Percentiles rank a stretch among this genome's conserved stretches.
Evolutionary conservation across 441 rosid genomes (phyloP).

Genomic region (Pelargonium fulgidum): DNA sequence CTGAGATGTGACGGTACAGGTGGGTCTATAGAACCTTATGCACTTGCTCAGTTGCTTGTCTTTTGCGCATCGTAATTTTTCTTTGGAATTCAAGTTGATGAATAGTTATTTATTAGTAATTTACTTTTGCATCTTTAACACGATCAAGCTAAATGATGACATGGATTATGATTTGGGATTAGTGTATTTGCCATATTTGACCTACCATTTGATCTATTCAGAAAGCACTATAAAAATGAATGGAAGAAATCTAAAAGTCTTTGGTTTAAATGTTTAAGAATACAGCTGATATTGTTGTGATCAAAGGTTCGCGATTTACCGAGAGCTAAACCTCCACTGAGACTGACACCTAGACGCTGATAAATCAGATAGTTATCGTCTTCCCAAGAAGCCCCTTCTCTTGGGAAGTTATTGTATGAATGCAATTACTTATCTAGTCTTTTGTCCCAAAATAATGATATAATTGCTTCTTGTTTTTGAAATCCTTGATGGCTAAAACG

Average conservation of each 20-base stretch:
- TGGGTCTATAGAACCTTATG: slow-evolving; percentile 4
- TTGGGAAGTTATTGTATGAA: slow-evolving; percentile 1
- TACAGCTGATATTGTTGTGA: neutral
- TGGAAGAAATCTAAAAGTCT: neutral
- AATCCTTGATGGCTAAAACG: neutral
- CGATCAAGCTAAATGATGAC: neutral
- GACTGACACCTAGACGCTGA: neutral
- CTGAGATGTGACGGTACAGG: slow-evolving; percentile 89
- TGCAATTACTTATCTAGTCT: neutral
- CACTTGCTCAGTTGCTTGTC: neutral
- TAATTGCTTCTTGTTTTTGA: neutral
- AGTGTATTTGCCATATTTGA: neutral
- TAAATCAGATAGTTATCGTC: neutral
- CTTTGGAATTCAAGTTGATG: neutral
- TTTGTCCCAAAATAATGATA: neutral
- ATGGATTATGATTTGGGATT: neutral
- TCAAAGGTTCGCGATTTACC: neutral
- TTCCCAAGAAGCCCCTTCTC: neutral
- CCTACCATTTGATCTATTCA: neutral
- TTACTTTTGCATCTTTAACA: neutral
- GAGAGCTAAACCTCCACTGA: neutral
- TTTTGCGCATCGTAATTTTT: neutral
- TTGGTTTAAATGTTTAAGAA: neutral
- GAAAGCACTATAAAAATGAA: neutral
- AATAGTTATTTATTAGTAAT: neutral